Evolutionary conservation across 352 stramenopile genomes (phyloP), one percentile per base, ranked within the genome.

Genomic region (Phytophthora lateralis): DNA sequence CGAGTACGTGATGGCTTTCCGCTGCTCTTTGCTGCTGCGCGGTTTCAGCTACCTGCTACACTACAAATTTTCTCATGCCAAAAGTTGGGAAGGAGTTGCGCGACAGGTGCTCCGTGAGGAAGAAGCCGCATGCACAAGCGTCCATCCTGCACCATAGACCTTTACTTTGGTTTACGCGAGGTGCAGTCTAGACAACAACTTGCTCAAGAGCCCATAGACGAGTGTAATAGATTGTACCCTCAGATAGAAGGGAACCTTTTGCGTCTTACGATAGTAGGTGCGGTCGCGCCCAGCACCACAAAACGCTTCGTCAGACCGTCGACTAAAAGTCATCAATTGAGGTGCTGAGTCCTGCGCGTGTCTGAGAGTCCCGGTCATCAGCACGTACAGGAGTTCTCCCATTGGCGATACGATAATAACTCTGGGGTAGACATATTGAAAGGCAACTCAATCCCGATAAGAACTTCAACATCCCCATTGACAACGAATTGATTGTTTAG

Each of bases 1-100:
- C 51, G 87, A 96, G 52, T 96, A 92, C 55, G 82, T 96, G 32
- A 96, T 96, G 87, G 85, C 87, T 14, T 94, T 91, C 55, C 84
- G 88, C 54, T 85, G 81, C 43, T 96, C 88, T 34, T 74, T 96
- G 35, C 67, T 96, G 45, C 64, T 96, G 26, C 85, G 88, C 20
- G 88, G 88, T 38, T 91, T 96, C 60, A 94, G 85, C 67, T 90
- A 93, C 53, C 59, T 89, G 32, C 62, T 94, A 27, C 84, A 92
- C 62, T 95, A 94, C 73, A 88, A 90, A 58, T 91, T 93, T 60
- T 96, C 88, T 12, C 82, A 92, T 61, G 82, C 88, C 6, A 69
- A 93, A 55, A 92, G 86, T 69, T 96, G 88, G 88, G 78, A 85
- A 41, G 66, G 63, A 3, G 52, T 94, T 6, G 85, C 85, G 17